Base-by-base conservation (phyloP, 768 basidiomycete species). In the Harrya chromipes region DNA sequence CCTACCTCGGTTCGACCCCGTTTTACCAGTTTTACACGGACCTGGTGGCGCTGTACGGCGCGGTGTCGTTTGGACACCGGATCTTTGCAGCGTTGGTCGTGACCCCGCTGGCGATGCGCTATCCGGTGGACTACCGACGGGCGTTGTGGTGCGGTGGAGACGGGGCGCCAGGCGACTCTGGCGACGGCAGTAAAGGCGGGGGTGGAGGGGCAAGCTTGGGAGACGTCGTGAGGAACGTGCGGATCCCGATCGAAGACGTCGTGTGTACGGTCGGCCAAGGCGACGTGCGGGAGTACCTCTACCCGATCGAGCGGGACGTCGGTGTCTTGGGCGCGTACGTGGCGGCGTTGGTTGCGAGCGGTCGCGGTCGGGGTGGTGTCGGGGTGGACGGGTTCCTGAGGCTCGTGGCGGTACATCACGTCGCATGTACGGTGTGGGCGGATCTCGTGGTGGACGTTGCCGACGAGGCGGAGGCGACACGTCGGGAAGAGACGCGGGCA, bases 11-110 rank as follows among this genome's bases (percentile, higher is more conserved):
- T 0, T 4, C 52, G 33, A 53, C 84, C 0, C 91, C 94, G 0
- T 97, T 97, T 74, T 97, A 83, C 73, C 93, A 95, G 65, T 91
- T 87, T 61, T 98, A 93, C 71, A 87, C 87, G 13, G 94, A 97
- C 67, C 86, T 97, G 62, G 75, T 95, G 48, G 84, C 81, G 1
- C 71, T 97, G n/a, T 98, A 94, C 69, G 89, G 91, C 60, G 80
- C 91, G 4, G 83, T 93, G 57, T 97, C 94, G 8, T 94, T 94
- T 66, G 80, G 84, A 2, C 83, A 97, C 60, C 75, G 78, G 0
- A 66, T 82, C 1, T 98, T 98, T 60, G 82, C 80, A 12, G 74
- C 78, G 2, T 75, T 95, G 12, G 76, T 97, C 13, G 74, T 94
- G 7, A 81, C 88, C 0, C 87, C 93, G 0, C 74, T 85, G 10